A percentile compares a stretch with the other conserved stretches of the same genome.
phyloP scores from a whole-genome alignment of 2,329 filamentous ascomycete species.

The Waltergamsia citrina region DNA sequence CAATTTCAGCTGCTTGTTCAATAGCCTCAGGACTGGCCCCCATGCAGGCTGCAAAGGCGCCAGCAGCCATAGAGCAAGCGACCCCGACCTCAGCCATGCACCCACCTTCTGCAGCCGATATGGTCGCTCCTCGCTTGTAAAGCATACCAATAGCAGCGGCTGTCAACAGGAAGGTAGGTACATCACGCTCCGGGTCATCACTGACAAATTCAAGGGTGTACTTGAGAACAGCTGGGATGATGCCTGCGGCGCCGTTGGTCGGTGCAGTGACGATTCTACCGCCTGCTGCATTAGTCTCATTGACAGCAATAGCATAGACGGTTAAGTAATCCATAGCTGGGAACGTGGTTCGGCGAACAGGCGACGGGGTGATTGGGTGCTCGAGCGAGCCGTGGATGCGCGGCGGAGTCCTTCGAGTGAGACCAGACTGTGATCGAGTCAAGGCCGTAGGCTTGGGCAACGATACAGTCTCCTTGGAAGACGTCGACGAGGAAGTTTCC shows the following conservation, averaged over 20 bases:
- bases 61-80: constrained; percentile 41
- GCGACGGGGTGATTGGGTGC: constrained; percentile 35
- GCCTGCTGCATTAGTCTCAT: constrained; percentile 41
- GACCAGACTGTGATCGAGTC: background rate
- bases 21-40: constrained; percentile 39
- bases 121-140: constrained; percentile 42
- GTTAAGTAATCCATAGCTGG: constrained; percentile 40
- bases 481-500: background rate
- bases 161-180: constrained; percentile 37
- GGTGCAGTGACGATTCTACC: constrained; percentile 41
- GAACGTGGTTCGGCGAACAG: constrained; percentile 33
- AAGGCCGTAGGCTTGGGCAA: background rate
- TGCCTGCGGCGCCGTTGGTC: constrained; percentile 40
- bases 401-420: constrained; percentile 15
- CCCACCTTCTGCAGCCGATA: constrained; percentile 39
- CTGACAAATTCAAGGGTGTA: constrained; percentile 40
- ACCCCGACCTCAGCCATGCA: constrained; percentile 46
- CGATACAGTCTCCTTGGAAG: background rate
- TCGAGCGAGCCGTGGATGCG: constrained; percentile 33
- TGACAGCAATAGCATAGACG: constrained; percentile 41
- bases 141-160: constrained; percentile 41
- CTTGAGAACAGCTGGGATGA: constrained; percentile 40
- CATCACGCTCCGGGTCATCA: constrained; percentile 37
- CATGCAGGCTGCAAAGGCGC: constrained; percentile 41
- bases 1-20: constrained; percentile 41